Evolutionary conservation across 345 rosid genomes (phyloP), one percentile per base, ranked within the genome.

Genomic region (Brassica nigra): DNA sequence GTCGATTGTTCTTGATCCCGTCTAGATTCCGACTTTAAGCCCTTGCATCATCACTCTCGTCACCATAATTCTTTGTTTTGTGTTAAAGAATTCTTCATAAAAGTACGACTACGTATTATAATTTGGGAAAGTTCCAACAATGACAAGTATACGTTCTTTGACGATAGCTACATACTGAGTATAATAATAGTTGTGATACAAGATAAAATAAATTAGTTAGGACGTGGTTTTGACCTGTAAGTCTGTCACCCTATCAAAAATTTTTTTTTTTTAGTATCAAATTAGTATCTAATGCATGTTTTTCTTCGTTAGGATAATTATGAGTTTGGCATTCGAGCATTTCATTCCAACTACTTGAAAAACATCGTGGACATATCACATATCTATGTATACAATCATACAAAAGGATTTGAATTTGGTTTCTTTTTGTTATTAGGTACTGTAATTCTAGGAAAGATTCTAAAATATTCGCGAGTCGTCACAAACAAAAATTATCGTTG

Each of bases 31-130:
- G 7, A 34, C 33, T 66, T 15, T 12, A 64, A 28, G 23, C 68
- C 36, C 11, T 69, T 74, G 47, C 83, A 75, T 80, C 83, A 80
- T 75, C 72, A n/a, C 79, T 54, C 66, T 69, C 76, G 79, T 80
- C 79, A 80, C 63, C 14, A 68, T 73, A 27, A 28, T 80, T 63
- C 20, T 68, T 49, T 73, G 23, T 34, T 79, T 42, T 44, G 57
- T 73, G n/a, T 7, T 73, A 6, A 67, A 44, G 11, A 47, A 67
- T 67, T 67, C 70, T 16, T 44, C 27, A 44, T 0, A 47, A 62
- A 14, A 52, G 8, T 52, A 52, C 57, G 18, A 52, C 20, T 52
- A 55, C 55, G 57, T 15, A n/a, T 52, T 52, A 49, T n/a, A 52
- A 2, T 52, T n/a, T n/a, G 8, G 57, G 15, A 52, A n/a, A 4